These are phyloP conservation scores for Septoria petroselini DNA, from an alignment of 2,329 filamentous ascomycete genomes.

Conservation along the genomic window DNA sequence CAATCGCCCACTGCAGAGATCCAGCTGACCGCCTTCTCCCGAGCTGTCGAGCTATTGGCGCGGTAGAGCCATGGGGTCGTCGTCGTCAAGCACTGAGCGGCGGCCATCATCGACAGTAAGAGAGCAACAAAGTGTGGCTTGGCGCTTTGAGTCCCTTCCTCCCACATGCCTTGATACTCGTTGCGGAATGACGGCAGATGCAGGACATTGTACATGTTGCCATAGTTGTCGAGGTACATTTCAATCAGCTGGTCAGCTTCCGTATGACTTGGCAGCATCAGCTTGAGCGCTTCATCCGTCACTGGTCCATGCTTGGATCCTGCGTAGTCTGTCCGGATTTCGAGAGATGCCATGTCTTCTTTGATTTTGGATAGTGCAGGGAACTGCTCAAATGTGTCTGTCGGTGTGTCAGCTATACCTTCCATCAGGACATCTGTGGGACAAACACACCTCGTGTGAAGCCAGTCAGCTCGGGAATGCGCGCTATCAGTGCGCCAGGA, in stretches of 20 bases:
- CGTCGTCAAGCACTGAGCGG: slow-evolving; percentile 38
- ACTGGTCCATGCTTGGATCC: slow-evolving; percentile 25
- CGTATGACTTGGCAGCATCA: slow-evolving; percentile 38
- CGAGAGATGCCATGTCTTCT: slow-evolving; percentile 30
- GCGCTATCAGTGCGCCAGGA: slow-evolving; percentile 35
- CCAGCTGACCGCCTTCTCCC: slow-evolving; percentile 41
- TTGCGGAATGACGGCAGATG: slow-evolving; percentile 53
- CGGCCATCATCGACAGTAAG: slow-evolving; percentile 43
- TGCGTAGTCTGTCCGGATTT: slow-evolving; percentile 27
- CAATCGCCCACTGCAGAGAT: slow-evolving; percentile 44
- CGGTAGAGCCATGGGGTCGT: slow-evolving; percentile 38
- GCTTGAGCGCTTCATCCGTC: slow-evolving; percentile 38
- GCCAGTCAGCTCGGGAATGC: slow-evolving; percentile 31
- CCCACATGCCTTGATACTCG: slow-evolving; percentile 52
- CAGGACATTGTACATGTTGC: slow-evolving; percentile 52
- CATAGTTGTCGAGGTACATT: slow-evolving; percentile 52
- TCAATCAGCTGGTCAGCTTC: slow-evolving; percentile 44
- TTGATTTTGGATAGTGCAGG: slow-evolving; percentile 32
- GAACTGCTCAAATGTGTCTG: slow-evolving; percentile 38
- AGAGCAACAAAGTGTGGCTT: slow-evolving; percentile 40
- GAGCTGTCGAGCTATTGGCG: slow-evolving; percentile 44
- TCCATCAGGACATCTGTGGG: not conserved
- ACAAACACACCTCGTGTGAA: slow-evolving; percentile 26
- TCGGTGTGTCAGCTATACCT: not conserved
- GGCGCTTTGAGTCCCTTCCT: slow-evolving; percentile 29